Conservation (phyloP, 2,329 filamentous ascomycete genomes). For the Aspergillus carbonarius region DNA sequence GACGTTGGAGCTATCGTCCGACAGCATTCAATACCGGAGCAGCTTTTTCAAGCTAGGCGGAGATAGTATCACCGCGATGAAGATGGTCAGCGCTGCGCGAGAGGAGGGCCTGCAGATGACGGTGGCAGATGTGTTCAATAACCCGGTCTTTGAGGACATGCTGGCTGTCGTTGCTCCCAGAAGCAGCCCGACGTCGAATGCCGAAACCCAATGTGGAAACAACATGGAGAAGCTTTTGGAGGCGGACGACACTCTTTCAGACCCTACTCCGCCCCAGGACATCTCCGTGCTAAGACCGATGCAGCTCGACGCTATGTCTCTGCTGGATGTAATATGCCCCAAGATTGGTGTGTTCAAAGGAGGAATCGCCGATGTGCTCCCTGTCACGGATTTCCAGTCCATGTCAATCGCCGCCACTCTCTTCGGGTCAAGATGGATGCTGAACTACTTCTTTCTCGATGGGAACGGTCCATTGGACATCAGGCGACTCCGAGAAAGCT, state of each 20-base stretch:
- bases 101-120: slow-evolving; percentile 42
- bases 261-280: slow-evolving; percentile 13
- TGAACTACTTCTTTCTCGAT: slow-evolving; percentile 60
- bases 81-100: slow-evolving; percentile 41
- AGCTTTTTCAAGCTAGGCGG: slow-evolving; percentile 46
- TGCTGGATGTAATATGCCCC: slow-evolving; percentile 51
- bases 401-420: slow-evolving; percentile 38
- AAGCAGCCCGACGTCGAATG: slow-evolving; percentile 17
- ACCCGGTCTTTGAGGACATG: slow-evolving; percentile 44
- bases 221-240: slow-evolving; percentile 13
- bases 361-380: slow-evolving; percentile 57
- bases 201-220: slow-evolving; percentile 20
- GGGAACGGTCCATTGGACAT: slow-evolving; percentile 46
- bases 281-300: slow-evolving; percentile 27
- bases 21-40: slow-evolving; percentile 35
- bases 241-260: background rate
- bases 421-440: slow-evolving; percentile 42
- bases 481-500: slow-evolving; percentile 46
- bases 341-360: slow-evolving; percentile 53
- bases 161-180: slow-evolving; percentile 29
- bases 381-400: slow-evolving; percentile 52
- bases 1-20: slow-evolving; percentile 34
- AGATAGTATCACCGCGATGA: slow-evolving; percentile 45
- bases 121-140: slow-evolving; percentile 46
- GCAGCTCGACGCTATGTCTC: slow-evolving; percentile 38